Conservation (phyloP, 106 monocot genomes). For the Platanthera guangdongensis region DNA sequence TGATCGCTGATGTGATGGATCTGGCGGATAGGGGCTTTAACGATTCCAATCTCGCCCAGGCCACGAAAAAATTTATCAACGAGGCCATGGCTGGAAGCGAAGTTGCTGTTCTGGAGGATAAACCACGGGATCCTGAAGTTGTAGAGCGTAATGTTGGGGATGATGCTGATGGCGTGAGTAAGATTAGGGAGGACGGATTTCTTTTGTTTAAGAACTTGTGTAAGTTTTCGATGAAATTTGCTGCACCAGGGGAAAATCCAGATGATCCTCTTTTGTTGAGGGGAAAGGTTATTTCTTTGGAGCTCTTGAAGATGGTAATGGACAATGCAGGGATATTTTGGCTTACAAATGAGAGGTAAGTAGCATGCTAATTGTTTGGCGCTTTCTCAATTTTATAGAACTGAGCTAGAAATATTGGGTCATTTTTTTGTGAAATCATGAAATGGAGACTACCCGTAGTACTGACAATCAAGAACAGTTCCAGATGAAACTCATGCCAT, state of each 20-base stretch:
- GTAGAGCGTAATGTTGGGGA: constrained; percentile 12
- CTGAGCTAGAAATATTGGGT: background rate
- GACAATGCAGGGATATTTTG: constrained; percentile 88
- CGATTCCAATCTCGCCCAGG: constrained; percentile 68
- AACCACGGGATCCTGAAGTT: background rate
- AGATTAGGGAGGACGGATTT: constrained; percentile 78
- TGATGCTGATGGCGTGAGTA: constrained; percentile 32
- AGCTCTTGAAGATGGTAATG: constrained; percentile 81
- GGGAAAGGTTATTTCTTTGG: constrained; percentile 85
- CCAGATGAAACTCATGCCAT: background rate
- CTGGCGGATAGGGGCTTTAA: constrained; percentile 72
- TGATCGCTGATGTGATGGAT: constrained; percentile 74
- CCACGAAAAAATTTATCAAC: constrained; percentile 73
- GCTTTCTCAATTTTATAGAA: background rate
- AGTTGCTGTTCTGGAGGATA: background rate
- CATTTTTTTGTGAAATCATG: background rate
- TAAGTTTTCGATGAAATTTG: constrained; percentile 93
- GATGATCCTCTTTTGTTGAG: constrained; percentile 82
- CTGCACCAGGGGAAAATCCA: constrained; percentile 45
- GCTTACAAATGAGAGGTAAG: constrained; percentile 77
- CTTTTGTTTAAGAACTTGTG: constrained; percentile 86
- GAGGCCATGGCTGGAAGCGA: constrained; percentile 60
- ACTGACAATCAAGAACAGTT: background rate
- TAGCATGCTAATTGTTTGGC: background rate
- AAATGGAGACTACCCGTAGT: background rate